A percentile compares a stretch with the other conserved stretches of the same genome.
Conservation (phyloP, 345 rosid genomes). For the Murraya paniculata region DNA sequence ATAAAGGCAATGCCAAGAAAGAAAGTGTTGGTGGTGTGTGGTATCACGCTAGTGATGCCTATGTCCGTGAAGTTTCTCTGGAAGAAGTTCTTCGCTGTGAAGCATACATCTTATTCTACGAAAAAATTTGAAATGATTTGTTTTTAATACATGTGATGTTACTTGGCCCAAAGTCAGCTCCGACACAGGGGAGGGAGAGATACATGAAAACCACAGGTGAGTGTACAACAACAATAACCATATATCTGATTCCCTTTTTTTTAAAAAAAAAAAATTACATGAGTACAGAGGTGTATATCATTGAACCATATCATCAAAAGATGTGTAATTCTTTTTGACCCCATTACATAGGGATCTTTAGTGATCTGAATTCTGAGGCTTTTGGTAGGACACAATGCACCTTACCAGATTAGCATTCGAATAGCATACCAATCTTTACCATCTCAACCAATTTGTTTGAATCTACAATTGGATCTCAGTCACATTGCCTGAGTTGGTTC, state of each 20-base stretch:
- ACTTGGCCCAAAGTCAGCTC: constrained; percentile 18
- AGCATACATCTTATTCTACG: constrained; percentile 92
- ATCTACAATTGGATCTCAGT: not conserved
- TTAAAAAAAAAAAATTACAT: constrained; percentile 19
- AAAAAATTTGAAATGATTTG: constrained; percentile 34
- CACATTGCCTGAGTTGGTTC: not conserved
- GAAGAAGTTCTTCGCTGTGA: constrained; percentile 79
- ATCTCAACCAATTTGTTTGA: not conserved
- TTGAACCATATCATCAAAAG: constrained; percentile 21
- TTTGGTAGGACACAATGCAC: not conserved
- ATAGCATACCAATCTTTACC: not conserved
- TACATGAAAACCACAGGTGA: constrained; percentile 23
- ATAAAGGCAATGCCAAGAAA: constrained; percentile 27
- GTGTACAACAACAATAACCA: constrained; percentile 31
- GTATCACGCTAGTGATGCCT: constrained; percentile 75
- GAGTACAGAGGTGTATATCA: constrained; percentile 15
- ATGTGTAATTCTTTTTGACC: constrained; percentile 17
- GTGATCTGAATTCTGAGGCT: constrained; percentile 4
- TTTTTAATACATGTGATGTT: constrained; percentile 13
- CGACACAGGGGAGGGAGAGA: constrained; percentile 11
- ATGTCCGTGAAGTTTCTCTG: constrained; percentile 59
- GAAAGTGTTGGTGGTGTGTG: constrained; percentile 42
- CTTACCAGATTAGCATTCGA: not conserved
- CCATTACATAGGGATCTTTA: not conserved
- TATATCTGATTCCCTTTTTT: constrained; percentile 20